phyloP scores from a whole-genome alignment of 495 filamentous ascomycete species.

The Neurospora pannonica region DNA sequence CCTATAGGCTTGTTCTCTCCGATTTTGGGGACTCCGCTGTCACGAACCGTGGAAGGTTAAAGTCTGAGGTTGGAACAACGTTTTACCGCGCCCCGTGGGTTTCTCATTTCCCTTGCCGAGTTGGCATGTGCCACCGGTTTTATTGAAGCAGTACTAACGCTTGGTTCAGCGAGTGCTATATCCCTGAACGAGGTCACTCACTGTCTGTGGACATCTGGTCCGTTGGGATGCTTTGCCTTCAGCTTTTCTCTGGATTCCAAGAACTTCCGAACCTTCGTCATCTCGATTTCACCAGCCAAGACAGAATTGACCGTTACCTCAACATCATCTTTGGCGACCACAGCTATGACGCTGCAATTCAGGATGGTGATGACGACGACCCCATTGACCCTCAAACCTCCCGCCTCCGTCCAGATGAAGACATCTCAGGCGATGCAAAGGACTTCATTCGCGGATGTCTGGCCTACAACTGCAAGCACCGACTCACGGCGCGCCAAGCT shows the following conservation, averaged over 20 bases:
- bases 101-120: neutral
- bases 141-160: neutral
- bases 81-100: conserved; percentile 67
- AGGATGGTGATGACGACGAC: neutral
- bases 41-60: conserved; percentile 41
- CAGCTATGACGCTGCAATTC: neutral
- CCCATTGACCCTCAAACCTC: neutral
- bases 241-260: conserved; percentile 13
- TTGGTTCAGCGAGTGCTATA: conserved; percentile 14
- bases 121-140: neutral
- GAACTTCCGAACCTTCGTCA: conserved; percentile 4
- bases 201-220: conserved; percentile 37
- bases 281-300: conserved; percentile 8
- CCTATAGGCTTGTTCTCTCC: conserved; percentile 54
- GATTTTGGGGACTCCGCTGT: conserved; percentile 62
- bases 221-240: conserved; percentile 30
- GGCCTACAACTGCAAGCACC: conserved; percentile 56
- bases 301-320: conserved; percentile 6
- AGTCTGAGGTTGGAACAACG: conserved; percentile 52
- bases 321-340: conserved; percentile 42
- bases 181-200: conserved; percentile 11
- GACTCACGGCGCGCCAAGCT: conserved; percentile 71
- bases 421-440: conserved; percentile 56
- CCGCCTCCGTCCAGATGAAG: conserved; percentile 50
- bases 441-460: conserved; percentile 71